Evolutionary conservation across 306 rosid species (phyloP).

Genomic region (Quercus glauca): DNA sequence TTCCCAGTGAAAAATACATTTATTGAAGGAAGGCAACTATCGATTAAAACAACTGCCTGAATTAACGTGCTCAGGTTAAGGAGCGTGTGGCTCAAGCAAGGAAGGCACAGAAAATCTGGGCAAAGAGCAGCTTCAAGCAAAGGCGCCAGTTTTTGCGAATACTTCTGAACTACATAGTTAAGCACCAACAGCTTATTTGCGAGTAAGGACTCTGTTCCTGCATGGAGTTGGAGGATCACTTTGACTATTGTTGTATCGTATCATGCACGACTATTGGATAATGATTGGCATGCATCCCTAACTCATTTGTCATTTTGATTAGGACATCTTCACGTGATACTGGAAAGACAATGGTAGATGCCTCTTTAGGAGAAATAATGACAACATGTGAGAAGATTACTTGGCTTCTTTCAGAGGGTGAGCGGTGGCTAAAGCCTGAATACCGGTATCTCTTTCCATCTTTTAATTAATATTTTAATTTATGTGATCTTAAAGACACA

Average conservation of each 20-base stretch:
- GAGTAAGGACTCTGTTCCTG: slow-evolving; percentile 56
- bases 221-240: slow-evolving; percentile 3
- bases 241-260: neutral
- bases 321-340: slow-evolving; percentile 92
- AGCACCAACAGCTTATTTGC: slow-evolving; percentile 89
- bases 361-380: slow-evolving; percentile 91
- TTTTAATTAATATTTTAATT: slow-evolving; percentile 1
- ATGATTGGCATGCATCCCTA: slow-evolving; percentile 11
- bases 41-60: slow-evolving; percentile 13
- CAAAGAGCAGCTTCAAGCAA: slow-evolving; percentile 87
- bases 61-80: slow-evolving; percentile 58
- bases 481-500: slow-evolving; percentile 13
- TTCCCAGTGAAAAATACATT: neutral
- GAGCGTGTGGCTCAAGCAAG: slow-evolving; percentile 76
- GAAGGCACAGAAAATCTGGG: slow-evolving; percentile 85
- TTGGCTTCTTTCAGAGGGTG: slow-evolving; percentile 96
- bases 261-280: slow-evolving; percentile 6
- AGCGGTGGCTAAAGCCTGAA: slow-evolving; percentile 87
- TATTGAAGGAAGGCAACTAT: slow-evolving; percentile 1
- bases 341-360: slow-evolving; percentile 93
- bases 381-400: slow-evolving; percentile 94
- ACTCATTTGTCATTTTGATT: slow-evolving; percentile 26
- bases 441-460: slow-evolving; percentile 51
- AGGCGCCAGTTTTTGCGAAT: slow-evolving; percentile 80
- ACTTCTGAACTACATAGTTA: slow-evolving; percentile 78